These are phyloP conservation scores for Neofusicoccum sp. DNA, from an alignment of 2,329 filamentous ascomycete species.

Conservation along the genomic window DNA sequence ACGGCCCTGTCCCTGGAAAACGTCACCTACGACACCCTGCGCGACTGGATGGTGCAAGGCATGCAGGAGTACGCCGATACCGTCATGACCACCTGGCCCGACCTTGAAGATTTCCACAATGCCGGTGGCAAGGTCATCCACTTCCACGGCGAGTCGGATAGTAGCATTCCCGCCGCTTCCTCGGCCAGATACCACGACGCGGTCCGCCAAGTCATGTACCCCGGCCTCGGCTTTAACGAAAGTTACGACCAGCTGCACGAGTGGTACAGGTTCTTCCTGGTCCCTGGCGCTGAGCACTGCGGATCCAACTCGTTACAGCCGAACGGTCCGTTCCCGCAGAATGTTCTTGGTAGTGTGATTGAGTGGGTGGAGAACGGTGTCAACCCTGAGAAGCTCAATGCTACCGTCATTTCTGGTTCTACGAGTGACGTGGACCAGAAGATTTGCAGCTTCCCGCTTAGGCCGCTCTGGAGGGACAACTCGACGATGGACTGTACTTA, in stretches of 20 bases:
- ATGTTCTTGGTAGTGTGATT: constrained; percentile 52
- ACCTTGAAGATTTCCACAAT: constrained; percentile 54
- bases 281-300: constrained; percentile 59
- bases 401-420: constrained; percentile 33
- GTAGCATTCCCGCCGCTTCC: constrained; percentile 55
- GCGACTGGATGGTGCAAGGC: constrained; percentile 55
- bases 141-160: constrained; percentile 60
- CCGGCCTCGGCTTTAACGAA: constrained; percentile 41
- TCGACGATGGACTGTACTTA: constrained; percentile 41
- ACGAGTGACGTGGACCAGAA: constrained; percentile 39
- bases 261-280: constrained; percentile 59
- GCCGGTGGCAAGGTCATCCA: constrained; percentile 60
- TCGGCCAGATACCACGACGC: constrained; percentile 60
- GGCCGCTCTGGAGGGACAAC: constrained; percentile 45
- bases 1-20: not conserved
- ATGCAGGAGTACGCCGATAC: constrained; percentile 53
- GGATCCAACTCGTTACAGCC: constrained; percentile 10
- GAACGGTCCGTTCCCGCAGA: constrained; percentile 45
- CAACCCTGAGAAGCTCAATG: constrained; percentile 49
- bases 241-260: constrained; percentile 48
- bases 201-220: constrained; percentile 56
- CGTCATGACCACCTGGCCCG: constrained; percentile 57
- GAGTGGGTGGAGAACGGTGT: constrained; percentile 57
- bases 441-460: constrained; percentile 48
- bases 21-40: constrained; percentile 60